A percentile compares a stretch with the other conserved stretches of the same genome.
Evolutionary conservation across 352 stramenopile genomes (phyloP).

Genomic region (Globisporangium mamillatum): DNA sequence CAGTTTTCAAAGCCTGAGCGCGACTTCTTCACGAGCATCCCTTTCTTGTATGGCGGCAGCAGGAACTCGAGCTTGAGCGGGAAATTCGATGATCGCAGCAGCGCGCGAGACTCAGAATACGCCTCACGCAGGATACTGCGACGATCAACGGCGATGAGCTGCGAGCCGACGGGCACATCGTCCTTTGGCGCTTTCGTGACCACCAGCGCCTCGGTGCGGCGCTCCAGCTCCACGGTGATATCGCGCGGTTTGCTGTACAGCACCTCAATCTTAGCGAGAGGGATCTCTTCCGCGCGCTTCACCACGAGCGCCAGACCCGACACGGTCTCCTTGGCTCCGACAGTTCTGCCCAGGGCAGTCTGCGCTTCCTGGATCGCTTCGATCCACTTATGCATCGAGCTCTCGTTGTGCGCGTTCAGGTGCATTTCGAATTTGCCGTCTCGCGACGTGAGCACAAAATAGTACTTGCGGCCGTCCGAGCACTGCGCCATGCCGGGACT

Average conservation of each 20-base stretch:
- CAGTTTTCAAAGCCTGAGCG: constrained; percentile 86
- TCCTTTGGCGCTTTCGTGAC: constrained; percentile 51
- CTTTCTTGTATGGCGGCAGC: constrained; percentile 80
- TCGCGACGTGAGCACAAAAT: constrained; percentile 83
- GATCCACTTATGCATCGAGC: constrained; percentile 86
- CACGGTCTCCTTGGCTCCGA: constrained; percentile 48
- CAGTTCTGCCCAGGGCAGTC: constrained; percentile 44
- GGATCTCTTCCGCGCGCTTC: constrained; percentile 78
- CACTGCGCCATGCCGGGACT: constrained; percentile 82
- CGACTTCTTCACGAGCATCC: constrained; percentile 81
- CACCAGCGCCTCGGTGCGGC: constrained; percentile 71
- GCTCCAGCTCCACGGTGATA: constrained; percentile 72
- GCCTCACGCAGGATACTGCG: constrained; percentile 64
- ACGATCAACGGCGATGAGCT: constrained; percentile 64
- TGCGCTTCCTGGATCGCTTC: constrained; percentile 80
- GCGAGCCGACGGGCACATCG: constrained; percentile 60
- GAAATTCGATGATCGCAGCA: constrained; percentile 52
- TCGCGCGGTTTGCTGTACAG: constrained; percentile 58
- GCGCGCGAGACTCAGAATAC: constrained; percentile 49
- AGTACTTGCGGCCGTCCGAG: constrained; percentile 76
- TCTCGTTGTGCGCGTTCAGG: constrained; percentile 76
- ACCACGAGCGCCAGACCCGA: constrained; percentile 66
- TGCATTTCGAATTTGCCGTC: constrained; percentile 86
- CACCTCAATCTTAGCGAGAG: constrained; percentile 58
- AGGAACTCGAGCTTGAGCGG: constrained; percentile 75